phyloP scores from a whole-genome alignment of 768 basidiomycete species.

The Kwoniella heveanensis region DNA sequence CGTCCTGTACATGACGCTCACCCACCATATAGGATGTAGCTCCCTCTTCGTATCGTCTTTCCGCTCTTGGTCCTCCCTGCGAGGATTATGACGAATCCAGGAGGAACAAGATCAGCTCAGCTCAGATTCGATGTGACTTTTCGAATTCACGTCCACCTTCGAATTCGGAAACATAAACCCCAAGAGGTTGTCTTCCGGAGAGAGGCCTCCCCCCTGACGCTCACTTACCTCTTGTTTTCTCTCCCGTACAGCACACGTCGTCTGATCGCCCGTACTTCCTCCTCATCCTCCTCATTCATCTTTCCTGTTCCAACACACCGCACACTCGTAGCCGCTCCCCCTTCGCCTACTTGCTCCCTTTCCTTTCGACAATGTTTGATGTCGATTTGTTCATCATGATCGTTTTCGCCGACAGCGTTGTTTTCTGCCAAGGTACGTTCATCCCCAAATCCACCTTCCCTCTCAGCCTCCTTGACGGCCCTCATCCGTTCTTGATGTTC shows the following conservation, averaged over 20 bases:
- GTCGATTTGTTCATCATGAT: too few species aligned
- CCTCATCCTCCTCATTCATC: conserved; percentile 2
- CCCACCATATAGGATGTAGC: not conserved
- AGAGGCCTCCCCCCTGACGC: too few species aligned
- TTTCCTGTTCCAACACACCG: not conserved
- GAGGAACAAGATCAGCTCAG: not conserved
- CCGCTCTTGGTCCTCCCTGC: conserved; percentile 20
- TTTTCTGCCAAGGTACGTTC: not conserved
- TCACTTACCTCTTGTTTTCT: conserved; percentile 20
- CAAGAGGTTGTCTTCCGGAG: too few species aligned
- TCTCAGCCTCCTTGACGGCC: conserved; percentile 18
- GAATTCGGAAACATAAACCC: too few species aligned
- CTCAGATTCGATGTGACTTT: too few species aligned
- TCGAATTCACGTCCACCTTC: too few species aligned
- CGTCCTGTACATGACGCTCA: too few species aligned
- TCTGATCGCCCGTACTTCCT: conserved; percentile 6
- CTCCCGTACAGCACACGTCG: conserved; percentile 9
- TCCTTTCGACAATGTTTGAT: too few species aligned
- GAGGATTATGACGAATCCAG: not conserved
- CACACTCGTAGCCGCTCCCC: not conserved
- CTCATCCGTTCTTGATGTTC: conserved; percentile 30
- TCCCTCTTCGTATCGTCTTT: conserved; percentile 21
- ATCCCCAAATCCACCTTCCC: conserved; percentile 1
- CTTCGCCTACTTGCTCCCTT: too few species aligned
- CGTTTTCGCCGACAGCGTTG: too few species aligned